Conservation (phyloP, 768 basidiomycete species). For the Rhizopogon vesiculosus region DNA sequence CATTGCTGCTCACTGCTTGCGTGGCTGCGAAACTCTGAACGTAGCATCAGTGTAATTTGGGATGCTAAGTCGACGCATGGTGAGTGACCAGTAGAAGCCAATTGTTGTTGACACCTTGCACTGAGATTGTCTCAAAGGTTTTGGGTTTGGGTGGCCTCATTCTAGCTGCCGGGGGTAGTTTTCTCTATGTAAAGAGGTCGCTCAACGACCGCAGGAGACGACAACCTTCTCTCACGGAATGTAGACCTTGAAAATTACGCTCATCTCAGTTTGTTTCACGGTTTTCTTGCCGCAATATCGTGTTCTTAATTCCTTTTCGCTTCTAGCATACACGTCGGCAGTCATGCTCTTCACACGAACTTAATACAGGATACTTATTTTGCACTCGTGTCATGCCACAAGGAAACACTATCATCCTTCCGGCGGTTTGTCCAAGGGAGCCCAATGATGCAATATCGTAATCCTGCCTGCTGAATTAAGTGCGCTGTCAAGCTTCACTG, state of each 20-base stretch:
- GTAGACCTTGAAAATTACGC: constrained; percentile 4
- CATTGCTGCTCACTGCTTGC: no score
- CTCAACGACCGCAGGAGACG: constrained; percentile 21
- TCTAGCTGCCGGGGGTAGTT: constrained; percentile 23
- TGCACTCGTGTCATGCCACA: not conserved
- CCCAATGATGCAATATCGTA: not conserved
- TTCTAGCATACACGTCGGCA: not conserved
- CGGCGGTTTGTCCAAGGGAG: not conserved
- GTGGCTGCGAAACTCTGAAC: not conserved
- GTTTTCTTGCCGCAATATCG: not conserved
- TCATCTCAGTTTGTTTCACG: not conserved
- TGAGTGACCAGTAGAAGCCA: not conserved
- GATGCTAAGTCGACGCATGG: constrained; percentile 1
- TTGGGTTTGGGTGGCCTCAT: constrained; percentile 23
- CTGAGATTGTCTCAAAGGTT: constrained; percentile 7
- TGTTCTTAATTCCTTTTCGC: constrained; percentile 4
- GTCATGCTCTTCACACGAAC: not conserved
- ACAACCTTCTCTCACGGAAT: not conserved
- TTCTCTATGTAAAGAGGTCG: constrained; percentile 26
- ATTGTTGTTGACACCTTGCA: not conserved
- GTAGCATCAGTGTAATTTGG: not conserved
- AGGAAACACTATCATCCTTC: not conserved
- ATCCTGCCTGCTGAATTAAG: not conserved
- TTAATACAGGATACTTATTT: not conserved
- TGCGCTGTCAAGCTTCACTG: not conserved